Evolutionary conservation across 176 grass and related monocot genomes (phyloP).

Genomic region (Triticum turgidum): DNA sequence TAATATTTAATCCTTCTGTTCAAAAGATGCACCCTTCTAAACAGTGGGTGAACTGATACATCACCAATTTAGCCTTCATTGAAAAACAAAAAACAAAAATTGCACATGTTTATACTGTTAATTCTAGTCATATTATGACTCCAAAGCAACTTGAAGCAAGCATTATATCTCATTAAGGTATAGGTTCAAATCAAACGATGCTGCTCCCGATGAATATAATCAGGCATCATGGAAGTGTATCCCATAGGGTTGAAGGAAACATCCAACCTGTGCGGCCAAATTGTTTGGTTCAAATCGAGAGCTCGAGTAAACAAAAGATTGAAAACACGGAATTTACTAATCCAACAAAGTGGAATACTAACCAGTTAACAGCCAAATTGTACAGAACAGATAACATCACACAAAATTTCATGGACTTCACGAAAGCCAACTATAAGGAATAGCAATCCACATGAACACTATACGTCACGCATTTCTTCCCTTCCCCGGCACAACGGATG

Average conservation of each 20-base stretch:
- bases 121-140: not conserved
- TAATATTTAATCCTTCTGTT: conserved; percentile 17
- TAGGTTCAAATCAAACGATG: not conserved
- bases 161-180: not conserved
- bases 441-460: not conserved
- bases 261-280: not conserved
- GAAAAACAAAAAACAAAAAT: not conserved
- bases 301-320: conserved; percentile 12
- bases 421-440: not conserved
- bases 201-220: not conserved
- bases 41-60: not conserved
- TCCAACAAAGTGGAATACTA: conserved; percentile 13
- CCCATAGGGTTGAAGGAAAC: not conserved
- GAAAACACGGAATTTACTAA: not conserved
- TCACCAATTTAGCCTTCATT: not conserved
- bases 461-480: not conserved
- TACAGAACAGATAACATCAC: not conserved
- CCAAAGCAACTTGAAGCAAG: conserved; percentile 1
- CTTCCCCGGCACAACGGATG: not conserved
- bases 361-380: not conserved
- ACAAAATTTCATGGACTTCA: not conserved
- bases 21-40: conserved; percentile 6
- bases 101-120: conserved; percentile 7
- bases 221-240: conserved; percentile 6
- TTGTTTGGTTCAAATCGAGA: not conserved